Conservation (phyloP, 163 green algal species). For the Prototheca wickerhamii region DNA sequence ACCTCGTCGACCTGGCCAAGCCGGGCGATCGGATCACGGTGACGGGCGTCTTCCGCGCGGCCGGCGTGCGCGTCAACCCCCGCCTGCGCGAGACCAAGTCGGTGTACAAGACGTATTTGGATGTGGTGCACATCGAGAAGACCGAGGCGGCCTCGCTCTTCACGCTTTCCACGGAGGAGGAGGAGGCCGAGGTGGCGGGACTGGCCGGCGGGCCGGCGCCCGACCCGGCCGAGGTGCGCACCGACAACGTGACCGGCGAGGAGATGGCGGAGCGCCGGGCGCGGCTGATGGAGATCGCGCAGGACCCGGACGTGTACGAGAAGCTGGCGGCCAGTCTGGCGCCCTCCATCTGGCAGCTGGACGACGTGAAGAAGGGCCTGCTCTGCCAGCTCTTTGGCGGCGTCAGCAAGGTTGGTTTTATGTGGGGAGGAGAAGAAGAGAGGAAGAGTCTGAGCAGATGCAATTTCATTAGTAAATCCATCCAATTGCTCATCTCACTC, state of each 20-base stretch:
- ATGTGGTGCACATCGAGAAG: slow-evolving; percentile 83
- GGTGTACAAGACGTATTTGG: slow-evolving; percentile 94
- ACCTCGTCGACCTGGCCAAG: slow-evolving; percentile 79
- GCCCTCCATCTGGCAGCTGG: slow-evolving; percentile 95
- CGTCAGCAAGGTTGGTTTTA: slow-evolving; percentile 46
- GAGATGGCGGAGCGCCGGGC: slow-evolving; percentile 34
- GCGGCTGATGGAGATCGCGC: slow-evolving; percentile 33
- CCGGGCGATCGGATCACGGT: slow-evolving; percentile 83
- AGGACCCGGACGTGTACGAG: slow-evolving; percentile 73
- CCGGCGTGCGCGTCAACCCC: slow-evolving; percentile 65
- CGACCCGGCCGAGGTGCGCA: neutral
- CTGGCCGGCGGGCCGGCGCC: neutral
- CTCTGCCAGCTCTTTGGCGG: slow-evolving; percentile 93
- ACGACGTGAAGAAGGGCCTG: slow-evolving; percentile 97
- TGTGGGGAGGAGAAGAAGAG: neutral
- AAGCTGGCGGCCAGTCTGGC: slow-evolving; percentile 74
- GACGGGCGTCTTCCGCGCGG: slow-evolving; percentile 74
- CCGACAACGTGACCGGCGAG: slow-evolving; percentile 32
- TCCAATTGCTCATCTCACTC: too few relatives aligned
- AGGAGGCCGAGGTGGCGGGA: neutral
- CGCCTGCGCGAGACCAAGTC: slow-evolving; percentile 49
- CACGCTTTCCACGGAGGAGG: slow-evolving; percentile 20
- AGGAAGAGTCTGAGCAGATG: too few relatives aligned
- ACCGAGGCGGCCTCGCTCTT: slow-evolving; percentile 24
- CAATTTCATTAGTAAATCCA: too few relatives aligned